Percentiles rank a stretch among this genome's conserved stretches.
Conservation (phyloP, 2,329 filamentous ascomycete species). For the Grosmannia huntii region DNA sequence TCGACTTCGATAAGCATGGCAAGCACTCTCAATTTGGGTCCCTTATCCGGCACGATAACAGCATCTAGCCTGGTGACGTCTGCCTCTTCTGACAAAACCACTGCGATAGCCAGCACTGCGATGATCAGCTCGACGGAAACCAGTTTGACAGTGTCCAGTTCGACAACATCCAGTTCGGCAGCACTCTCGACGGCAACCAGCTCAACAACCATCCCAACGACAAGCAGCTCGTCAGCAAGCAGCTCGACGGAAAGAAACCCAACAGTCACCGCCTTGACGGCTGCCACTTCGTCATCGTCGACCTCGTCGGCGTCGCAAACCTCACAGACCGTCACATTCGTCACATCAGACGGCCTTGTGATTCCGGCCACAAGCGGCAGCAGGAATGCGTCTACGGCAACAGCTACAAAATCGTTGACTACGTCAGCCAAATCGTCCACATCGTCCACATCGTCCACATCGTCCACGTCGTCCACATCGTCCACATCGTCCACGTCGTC, state of each 20-base stretch:
- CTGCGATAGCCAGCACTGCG: neutral
- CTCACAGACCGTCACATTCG: neutral
- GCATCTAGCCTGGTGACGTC: neutral
- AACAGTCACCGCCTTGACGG: too few relatives aligned
- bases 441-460: neutral
- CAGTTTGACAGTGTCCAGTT: too few relatives aligned
- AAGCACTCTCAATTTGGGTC: neutral
- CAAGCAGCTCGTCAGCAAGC: too few relatives aligned
- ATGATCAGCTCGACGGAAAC: too few relatives aligned
- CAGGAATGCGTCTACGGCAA: neutral
- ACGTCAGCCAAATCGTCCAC: neutral
- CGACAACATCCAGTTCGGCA: too few relatives aligned
- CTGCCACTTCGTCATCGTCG: neutral
- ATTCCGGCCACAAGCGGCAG: neutral
- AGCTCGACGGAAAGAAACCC: too few relatives aligned
- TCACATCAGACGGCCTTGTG: neutral
- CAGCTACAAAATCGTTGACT: neutral
- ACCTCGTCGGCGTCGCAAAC: neutral
- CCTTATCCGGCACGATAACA: neutral
- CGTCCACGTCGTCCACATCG: neutral
- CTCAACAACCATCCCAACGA: too few relatives aligned
- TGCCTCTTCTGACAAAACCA: neutral
- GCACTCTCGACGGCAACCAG: too few relatives aligned
- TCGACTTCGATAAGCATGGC: neutral
- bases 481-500: neutral